Conservation (phyloP, 306 rosid species). For the Boehmeria nivea region DNA sequence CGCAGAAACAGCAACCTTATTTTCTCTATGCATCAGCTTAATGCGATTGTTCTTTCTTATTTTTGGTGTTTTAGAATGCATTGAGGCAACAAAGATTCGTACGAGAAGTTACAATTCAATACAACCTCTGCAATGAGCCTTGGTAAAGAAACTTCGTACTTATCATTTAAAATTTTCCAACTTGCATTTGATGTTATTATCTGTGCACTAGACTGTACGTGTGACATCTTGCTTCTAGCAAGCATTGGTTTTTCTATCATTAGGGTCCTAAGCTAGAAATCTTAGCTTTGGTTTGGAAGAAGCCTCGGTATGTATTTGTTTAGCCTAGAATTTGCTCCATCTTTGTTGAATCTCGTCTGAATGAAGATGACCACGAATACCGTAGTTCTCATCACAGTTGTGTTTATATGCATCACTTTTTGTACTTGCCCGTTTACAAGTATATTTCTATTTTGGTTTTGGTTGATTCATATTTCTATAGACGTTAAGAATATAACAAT, state of each 20-base stretch:
- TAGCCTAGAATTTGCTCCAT: neutral
- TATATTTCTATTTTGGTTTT: neutral
- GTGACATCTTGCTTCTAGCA: too few species aligned
- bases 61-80: constrained; percentile 64
- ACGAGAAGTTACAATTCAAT: constrained; percentile 93
- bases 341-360: too few species aligned
- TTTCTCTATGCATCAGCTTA: neutral
- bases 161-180: neutral
- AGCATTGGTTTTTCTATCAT: too few species aligned
- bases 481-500: neutral
- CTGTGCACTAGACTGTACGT: too few species aligned
- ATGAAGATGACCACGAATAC: too few species aligned
- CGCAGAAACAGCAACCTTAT: neutral
- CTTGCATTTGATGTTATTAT: neutral
- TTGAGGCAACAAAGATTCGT: constrained; percentile 80
- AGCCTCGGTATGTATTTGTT: neutral
- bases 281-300: neutral
- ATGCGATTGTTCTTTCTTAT: neutral
- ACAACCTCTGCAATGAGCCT: constrained; percentile 99
- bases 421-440: too few species aligned
- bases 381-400: too few species aligned
- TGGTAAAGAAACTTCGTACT: constrained; percentile 52
- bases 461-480: neutral
- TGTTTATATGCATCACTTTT: too few species aligned
- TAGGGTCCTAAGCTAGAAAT: too few species aligned